Evolutionary conservation across 768 basidiomycete species (phyloP).

Genomic region (Termitomyces sp.): DNA sequence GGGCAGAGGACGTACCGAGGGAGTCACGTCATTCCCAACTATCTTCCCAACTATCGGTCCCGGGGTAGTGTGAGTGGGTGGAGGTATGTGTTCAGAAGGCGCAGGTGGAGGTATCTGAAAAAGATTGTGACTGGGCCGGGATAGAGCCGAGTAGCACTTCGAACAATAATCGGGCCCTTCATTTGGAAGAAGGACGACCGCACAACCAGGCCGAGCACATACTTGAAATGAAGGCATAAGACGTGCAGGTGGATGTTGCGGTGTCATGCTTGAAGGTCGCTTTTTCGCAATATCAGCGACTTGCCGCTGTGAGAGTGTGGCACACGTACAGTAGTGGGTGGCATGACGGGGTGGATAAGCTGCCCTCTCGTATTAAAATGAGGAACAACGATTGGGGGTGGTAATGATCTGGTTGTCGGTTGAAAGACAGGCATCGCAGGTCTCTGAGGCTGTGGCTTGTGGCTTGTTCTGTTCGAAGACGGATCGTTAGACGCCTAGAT

Average conservation of each 20-base stretch:
- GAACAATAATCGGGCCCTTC: slow-evolving; percentile 2
- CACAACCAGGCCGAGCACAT: slow-evolving; percentile 11
- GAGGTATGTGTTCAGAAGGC: not conserved
- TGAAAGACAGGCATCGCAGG: slow-evolving; percentile 3
- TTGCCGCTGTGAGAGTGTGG: not conserved
- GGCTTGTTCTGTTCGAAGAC: not conserved
- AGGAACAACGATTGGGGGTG: not conserved
- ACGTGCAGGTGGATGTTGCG: not conserved
- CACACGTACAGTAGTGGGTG: not conserved
- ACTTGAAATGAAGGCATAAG: not conserved
- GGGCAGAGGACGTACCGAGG: not conserved
- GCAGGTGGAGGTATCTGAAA: not conserved
- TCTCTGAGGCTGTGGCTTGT: not conserved
- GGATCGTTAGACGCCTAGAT: not conserved
- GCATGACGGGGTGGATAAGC: slow-evolving; percentile 2
- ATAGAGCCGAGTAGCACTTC: slow-evolving; percentile 1
- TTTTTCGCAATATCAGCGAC: not conserved
- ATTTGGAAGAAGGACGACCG: not conserved
- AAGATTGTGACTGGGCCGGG: not conserved
- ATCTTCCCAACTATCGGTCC: not conserved
- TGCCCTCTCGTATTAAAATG: slow-evolving; percentile 19
- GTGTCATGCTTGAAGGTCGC: not conserved
- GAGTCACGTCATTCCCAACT: not conserved
- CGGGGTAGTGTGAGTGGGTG: not conserved
- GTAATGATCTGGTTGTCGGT: not conserved